phyloP scores from a whole-genome alignment of 202 grass and related monocot species.

The Alloteropsis angusta region DNA sequence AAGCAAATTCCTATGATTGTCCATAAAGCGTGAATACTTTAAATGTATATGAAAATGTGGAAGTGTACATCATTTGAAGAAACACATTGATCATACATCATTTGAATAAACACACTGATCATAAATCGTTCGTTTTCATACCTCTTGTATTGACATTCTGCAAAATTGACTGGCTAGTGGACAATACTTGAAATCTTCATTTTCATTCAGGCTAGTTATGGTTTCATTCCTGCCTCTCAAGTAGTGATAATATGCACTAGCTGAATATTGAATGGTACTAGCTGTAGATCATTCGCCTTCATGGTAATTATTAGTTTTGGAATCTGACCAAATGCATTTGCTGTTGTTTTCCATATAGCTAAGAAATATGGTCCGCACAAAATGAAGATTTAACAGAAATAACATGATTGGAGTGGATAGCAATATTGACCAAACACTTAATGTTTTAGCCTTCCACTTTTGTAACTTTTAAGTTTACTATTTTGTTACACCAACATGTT shows the following conservation, averaged over 20 bases:
- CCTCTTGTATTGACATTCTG: neutral
- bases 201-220: neutral
- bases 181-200: neutral
- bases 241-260: neutral
- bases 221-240: neutral
- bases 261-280: neutral
- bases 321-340: neutral
- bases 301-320: neutral
- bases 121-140: neutral
- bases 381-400: neutral
- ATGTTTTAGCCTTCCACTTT: neutral
- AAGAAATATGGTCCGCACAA: neutral
- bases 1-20: slow-evolving; percentile 68
- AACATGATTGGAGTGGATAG: neutral
- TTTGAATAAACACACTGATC: neutral
- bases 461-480: neutral
- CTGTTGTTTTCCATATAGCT: neutral
- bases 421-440: neutral
- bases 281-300: neutral
- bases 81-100: too few relatives aligned
- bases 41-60: neutral
- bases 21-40: neutral
- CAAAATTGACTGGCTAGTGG: neutral
- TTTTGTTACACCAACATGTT: neutral
- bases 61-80: neutral